Evolutionary conservation across 1,139 yeast genomes (phyloP), one percentile per base, ranked within the genome.

Genomic region (Suhomyces bribrorum): DNA sequence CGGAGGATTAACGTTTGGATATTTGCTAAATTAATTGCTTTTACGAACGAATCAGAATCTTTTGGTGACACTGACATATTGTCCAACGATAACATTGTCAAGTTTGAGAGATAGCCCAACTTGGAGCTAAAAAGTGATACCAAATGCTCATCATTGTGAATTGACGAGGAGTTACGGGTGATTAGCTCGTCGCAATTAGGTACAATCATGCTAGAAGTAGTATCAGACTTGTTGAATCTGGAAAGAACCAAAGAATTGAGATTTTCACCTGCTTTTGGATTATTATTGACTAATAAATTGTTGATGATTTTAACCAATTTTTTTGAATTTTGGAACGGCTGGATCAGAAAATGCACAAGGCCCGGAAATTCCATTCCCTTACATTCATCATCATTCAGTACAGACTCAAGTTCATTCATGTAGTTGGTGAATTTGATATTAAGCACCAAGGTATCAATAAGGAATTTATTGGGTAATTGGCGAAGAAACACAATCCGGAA

Each of bases 401-500:
- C n/a, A 24, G 26, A 16, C 29, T 42, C 41, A 5, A 47, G 37
- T 26, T 56, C 56, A 24, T 41, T 43, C 8, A 54, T 34, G 36
- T 54, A 54, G 35, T 54, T 48, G 42, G 56, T 50, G 42, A 52
- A 53, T 33, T 57, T 58, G 5, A 64, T 53, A 38, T 64, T 62
- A 26, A 67, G 38, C 3, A 52, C 45, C 18, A 68, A 47, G 1
- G 58, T 46, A 8, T 42, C 43, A 2, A 68, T 26, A 3, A 47
- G 26, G 2, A 40, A 35, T 16, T 45, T 51, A 31, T 52, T 48
- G 3, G 64, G 63, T 23, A 68, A 38, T 14, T 36, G 28, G 15
- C 41, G 29, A 30, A 69, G 49, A 37, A 54, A 62, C 14, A 56
- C 56, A 13, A 65, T 45, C n/a, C 59, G 49, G 42, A 70, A 66